These are phyloP conservation scores for Colletotrichum spaethianum DNA, from an alignment of 2,329 filamentous ascomycete species.

Conservation along the genomic window DNA sequence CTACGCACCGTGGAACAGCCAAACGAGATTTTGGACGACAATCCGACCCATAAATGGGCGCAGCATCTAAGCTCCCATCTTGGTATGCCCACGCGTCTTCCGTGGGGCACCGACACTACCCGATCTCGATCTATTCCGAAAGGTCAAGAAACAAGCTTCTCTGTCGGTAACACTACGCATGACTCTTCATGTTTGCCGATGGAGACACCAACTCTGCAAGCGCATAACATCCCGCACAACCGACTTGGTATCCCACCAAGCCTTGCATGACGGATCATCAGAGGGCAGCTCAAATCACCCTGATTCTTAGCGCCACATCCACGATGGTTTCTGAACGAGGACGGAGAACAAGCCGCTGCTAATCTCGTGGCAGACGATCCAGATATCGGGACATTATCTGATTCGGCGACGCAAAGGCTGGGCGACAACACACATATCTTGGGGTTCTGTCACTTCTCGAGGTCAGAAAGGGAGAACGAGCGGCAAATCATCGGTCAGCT, in stretches of 20 bases:
- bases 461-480: neutral
- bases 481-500: neutral
- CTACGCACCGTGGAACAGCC: neutral
- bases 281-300: neutral
- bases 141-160: neutral
- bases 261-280: neutral
- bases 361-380: no score
- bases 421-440: neutral
- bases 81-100: neutral
- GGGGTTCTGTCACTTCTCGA: no score
- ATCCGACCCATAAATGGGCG: neutral
- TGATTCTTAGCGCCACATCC: neutral
- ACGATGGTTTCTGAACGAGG: neutral
- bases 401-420: neutral
- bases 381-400: neutral
- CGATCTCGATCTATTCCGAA: neutral
- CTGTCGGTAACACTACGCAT: neutral
- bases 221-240: no score
- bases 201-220: neutral
- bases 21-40: neutral
- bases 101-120: neutral
- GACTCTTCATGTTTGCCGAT: neutral
- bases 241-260: neutral
- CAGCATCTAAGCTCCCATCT: neutral
- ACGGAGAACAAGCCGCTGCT: neutral